Evolutionary conservation across 805 yeast species (phyloP).

Genomic region (Nakazawaea sp.): DNA sequence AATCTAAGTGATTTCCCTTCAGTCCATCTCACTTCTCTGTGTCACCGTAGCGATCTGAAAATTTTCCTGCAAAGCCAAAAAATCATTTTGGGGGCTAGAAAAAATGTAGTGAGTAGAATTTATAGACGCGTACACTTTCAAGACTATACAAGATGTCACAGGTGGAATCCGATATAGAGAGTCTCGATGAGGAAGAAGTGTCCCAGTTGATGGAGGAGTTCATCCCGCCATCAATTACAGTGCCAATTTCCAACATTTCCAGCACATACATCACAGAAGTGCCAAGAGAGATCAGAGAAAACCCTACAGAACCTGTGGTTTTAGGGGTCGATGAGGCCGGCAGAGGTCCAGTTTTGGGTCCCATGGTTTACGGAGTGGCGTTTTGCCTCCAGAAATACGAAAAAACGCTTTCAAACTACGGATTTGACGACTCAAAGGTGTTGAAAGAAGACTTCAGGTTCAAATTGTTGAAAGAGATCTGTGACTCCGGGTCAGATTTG

Average conservation of each 20-base stretch:
- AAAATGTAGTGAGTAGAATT: no score
- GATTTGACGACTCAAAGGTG: slow-evolving; percentile 91
- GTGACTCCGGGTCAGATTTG: slow-evolving; percentile 33
- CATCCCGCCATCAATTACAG: slow-evolving; percentile 28
- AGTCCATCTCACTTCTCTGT: no score
- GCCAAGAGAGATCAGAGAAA: slow-evolving; percentile 30
- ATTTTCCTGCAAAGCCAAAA: no score
- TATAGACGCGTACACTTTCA: no score
- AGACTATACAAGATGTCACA: no score
- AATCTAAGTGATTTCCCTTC: no score
- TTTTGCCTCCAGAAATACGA: slow-evolving; percentile 59
- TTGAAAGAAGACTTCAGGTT: slow-evolving; percentile 68
- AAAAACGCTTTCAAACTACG: slow-evolving; percentile 47
- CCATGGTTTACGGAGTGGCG: slow-evolving; percentile 93
- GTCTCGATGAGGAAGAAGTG: slow-evolving; percentile 43
- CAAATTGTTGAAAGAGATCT: slow-evolving; percentile 52
- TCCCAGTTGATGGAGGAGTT: slow-evolving; percentile 18
- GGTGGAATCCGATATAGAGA: slow-evolving; percentile 6
- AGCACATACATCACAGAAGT: slow-evolving; percentile 43
- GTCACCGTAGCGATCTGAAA: no score
- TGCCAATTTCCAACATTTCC: slow-evolving; percentile 28
- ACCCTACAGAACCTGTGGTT: slow-evolving; percentile 36
- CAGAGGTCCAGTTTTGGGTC: slow-evolving; percentile 95
- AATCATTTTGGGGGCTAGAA: no score
- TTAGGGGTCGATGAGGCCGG: slow-evolving; percentile 99